Evolutionary conservation across 1,139 yeast species (phyloP).

Genomic region (Scheffersomyces segobiensis): DNA sequence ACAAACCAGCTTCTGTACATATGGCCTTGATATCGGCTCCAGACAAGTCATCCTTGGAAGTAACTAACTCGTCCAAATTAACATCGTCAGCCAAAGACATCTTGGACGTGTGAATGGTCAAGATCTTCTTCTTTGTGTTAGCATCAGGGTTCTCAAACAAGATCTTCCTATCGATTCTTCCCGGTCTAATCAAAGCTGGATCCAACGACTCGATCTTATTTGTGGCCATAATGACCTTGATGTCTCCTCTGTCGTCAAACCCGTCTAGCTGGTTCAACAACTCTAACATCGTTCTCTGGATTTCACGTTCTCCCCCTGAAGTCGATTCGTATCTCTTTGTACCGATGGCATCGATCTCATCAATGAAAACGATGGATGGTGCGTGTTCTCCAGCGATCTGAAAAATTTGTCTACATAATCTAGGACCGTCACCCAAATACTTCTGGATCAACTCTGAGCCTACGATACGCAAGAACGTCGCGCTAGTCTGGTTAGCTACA

Average conservation of each 20-base stretch:
- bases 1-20: constrained; percentile 95
- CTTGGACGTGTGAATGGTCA: constrained; percentile 90
- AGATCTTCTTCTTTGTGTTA: constrained; percentile 87
- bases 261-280: constrained; percentile 96
- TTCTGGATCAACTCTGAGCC: constrained; percentile 97
- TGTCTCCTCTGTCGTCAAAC: constrained; percentile 97
- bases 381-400: constrained; percentile 97
- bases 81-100: constrained; percentile 91
- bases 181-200: constrained; percentile 98
- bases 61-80: constrained; percentile 84
- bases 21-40: constrained; percentile 99
- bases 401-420: constrained; percentile 91
- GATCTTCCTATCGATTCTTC: constrained; percentile 97
- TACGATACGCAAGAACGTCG: constrained; percentile 92
- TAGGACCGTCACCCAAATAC: constrained; percentile 97
- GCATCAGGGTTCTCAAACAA: constrained; percentile 96
- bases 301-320: constrained; percentile 97
- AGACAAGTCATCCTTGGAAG: constrained; percentile 89
- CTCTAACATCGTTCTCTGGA: constrained; percentile 98
- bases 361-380: constrained; percentile 96
- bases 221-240: constrained; percentile 98
- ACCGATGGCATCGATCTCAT: constrained; percentile 99
- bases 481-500: constrained; percentile 96
- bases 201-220: constrained; percentile 93
- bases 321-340: constrained; percentile 95